Conservation (phyloP, 139 green algal genomes). For the Chlorella sorokiniana region DNA sequence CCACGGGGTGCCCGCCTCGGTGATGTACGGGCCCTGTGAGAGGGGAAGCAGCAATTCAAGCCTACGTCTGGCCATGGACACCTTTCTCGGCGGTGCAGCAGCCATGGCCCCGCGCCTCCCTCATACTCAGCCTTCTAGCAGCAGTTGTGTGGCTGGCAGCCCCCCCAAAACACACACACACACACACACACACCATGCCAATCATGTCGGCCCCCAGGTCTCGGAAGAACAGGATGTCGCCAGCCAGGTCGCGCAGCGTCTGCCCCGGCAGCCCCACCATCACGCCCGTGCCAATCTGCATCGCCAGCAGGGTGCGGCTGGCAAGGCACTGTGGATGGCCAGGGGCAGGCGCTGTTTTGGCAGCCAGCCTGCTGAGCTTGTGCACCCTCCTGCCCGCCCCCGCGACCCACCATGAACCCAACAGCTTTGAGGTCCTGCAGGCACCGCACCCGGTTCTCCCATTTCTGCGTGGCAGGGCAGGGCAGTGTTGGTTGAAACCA, state of each 20-base stretch:
- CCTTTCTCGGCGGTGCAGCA: too few relatives aligned
- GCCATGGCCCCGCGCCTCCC: too few relatives aligned
- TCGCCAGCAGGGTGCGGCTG: background rate
- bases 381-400: background rate
- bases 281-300: conserved; percentile 62
- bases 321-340: background rate
- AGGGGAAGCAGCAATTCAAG: too few relatives aligned
- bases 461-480: conserved; percentile 39
- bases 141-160: too few relatives aligned
- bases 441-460: conserved; percentile 54
- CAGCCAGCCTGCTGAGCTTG: too few relatives aligned
- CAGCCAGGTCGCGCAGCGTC: conserved; percentile 65
- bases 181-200: conserved; percentile 33
- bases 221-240: conserved; percentile 68
- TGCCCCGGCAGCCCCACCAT: conserved; percentile 77
- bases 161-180: too few relatives aligned
- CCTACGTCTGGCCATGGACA: too few relatives aligned
- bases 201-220: conserved; percentile 70
- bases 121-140: too few relatives aligned
- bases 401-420: conserved; percentile 51
- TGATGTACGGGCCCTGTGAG: conserved; percentile 48
- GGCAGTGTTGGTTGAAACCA: too few relatives aligned
- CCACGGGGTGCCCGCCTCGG: conserved; percentile 60
- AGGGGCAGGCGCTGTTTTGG: background rate
- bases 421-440: conserved; percentile 50